Evolutionary conservation across 176 grass and related monocot genomes (phyloP), one percentile per base, ranked within the genome.

Genomic region (Ampelocalamus luodianensis): DNA sequence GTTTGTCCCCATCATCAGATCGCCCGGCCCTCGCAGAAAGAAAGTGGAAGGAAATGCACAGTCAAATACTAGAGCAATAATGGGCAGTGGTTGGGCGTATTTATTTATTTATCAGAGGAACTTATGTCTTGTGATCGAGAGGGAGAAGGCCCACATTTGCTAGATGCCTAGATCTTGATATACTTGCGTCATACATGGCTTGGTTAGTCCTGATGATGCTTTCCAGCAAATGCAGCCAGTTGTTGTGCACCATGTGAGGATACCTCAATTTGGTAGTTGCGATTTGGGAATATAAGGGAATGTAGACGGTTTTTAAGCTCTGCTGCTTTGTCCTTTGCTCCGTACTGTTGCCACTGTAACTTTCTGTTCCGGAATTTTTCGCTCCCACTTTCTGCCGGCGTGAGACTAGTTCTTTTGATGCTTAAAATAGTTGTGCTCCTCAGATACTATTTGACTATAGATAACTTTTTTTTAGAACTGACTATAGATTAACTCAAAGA

Each of bases 271-370:
- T 6, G 23, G n/a, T 29, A n/a, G 59, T 50, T 27, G 81, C 36
- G 65, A 58, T 58, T n/a, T n/a, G 18, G 54, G 7, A 58, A n/a
- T 17, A n/a, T 17, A 58, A 83, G 20, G 5, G 82, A 86, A 71
- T 77, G 78, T 46, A 23, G 39, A 37, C 55, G 5, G 71, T 34
- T 51, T 79, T 70, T 85, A 85, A 37, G 43, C 18, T 7, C 49
- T 8, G 20, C 62, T 64, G 32, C 0, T 42, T 86, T 82, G 83
- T 72, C 72, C 55, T 39, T 70, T 85, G 71, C 78, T 61, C 11
- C 12, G 64, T 36, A 76, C 88, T 18, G 62, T 78, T 78, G 4
- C 79, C 53, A 2, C 81, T 62, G 82, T 68, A 74, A 76, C 69
- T 75, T 85, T 81, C 51, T 43, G 7, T 22, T 9, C 50, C 18